A percentile compares a stretch with the other conserved stretches of the same genome.
Evolutionary conservation across 2,329 filamentous ascomycete genomes (phyloP).

Genomic region (Aspergillus neoniger): DNA sequence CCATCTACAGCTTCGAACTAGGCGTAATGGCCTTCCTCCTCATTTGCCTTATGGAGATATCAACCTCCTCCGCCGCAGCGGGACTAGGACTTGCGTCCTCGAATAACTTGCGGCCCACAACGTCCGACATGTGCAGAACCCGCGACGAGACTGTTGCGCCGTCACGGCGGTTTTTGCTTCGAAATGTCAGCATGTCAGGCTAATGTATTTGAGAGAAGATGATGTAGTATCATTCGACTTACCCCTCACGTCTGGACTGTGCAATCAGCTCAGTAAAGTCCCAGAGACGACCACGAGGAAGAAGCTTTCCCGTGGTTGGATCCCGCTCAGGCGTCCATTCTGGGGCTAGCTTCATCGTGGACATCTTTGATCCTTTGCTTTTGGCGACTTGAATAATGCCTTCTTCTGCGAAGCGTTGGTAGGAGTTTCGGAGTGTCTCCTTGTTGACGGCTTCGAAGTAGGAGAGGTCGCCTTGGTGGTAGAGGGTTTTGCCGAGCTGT

Average conservation of each 20-base stretch:
- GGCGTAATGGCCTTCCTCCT: slow-evolving; percentile 41
- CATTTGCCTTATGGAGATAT: slow-evolving; percentile 38
- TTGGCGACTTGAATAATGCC: slow-evolving; percentile 79
- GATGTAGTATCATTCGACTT: slow-evolving; percentile 18
- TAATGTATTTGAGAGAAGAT: no score
- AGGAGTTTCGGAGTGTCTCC: slow-evolving; percentile 93
- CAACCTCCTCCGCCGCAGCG: slow-evolving; percentile 22
- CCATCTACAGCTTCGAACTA: slow-evolving; percentile 31
- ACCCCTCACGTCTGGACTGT: slow-evolving; percentile 76
- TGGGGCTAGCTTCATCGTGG: slow-evolving; percentile 65
- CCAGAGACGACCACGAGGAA: slow-evolving; percentile 79
- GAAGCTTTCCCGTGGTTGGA: slow-evolving; percentile 59
- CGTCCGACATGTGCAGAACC: slow-evolving; percentile 75
- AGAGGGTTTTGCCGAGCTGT: slow-evolving; percentile 89
- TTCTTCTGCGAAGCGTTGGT: slow-evolving; percentile 83
- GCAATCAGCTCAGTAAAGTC: slow-evolving; percentile 89
- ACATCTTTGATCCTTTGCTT: slow-evolving; percentile 54
- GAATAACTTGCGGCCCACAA: slow-evolving; percentile 70
- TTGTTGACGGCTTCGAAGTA: slow-evolving; percentile 99
- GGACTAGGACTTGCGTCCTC: slow-evolving; percentile 31
- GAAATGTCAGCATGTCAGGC: background rate
- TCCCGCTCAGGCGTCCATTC: slow-evolving; percentile 75
- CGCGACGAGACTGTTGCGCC: slow-evolving; percentile 82
- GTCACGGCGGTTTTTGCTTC: slow-evolving; percentile 84
- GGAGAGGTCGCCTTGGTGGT: slow-evolving; percentile 93